Percentiles rank a stretch among this genome's conserved stretches.
These are phyloP conservation scores for Fraxinus pennsylvanica DNA, from an alignment of 257 asterid genomes.

Conservation along the genomic window DNA sequence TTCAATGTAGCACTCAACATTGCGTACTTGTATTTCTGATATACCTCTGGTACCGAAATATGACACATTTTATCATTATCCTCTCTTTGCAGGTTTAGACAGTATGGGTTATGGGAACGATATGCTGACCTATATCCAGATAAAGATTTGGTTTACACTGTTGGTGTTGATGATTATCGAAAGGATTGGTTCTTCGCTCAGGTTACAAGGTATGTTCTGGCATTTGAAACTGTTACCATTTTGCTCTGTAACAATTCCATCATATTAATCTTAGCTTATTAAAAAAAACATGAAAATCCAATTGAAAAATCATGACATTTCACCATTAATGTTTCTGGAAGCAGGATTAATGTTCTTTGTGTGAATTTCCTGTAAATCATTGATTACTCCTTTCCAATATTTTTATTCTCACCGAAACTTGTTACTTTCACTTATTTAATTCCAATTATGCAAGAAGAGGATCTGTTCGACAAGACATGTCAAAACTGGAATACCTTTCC, in stretches of 20 bases:
- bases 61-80: neutral
- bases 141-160: slow-evolving; percentile 58
- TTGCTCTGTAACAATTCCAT: neutral
- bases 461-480: neutral
- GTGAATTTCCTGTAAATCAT: neutral
- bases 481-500: neutral
- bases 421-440: slow-evolving; percentile 1
- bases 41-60: neutral
- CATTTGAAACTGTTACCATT: neutral
- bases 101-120: slow-evolving; percentile 87
- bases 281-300: neutral
- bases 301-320: neutral
- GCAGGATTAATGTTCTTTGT: neutral
- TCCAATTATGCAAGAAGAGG: neutral
- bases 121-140: slow-evolving; percentile 69
- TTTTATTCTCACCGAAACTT: neutral
- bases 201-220: slow-evolving; percentile 61
- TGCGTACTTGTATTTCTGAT: neutral
- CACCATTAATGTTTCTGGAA: neutral
- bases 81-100: slow-evolving; percentile 64
- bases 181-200: slow-evolving; percentile 87
- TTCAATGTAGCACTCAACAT: neutral
- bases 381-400: neutral
- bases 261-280: neutral
- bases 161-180: slow-evolving; percentile 62